phyloP scores from a whole-genome alignment of 257 asterid species.

The Rehmannia glutinosa region DNA sequence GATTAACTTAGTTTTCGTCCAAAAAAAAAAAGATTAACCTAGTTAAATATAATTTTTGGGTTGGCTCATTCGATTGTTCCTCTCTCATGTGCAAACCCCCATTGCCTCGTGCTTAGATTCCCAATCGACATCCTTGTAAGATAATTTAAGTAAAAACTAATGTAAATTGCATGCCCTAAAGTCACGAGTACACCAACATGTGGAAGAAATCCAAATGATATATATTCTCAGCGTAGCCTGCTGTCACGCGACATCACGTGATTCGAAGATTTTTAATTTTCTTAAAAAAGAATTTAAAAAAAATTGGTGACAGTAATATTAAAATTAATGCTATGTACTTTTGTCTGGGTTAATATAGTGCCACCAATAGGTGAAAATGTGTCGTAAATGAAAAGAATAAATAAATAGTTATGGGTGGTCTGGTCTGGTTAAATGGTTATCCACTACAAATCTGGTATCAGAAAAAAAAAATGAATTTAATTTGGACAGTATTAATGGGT shows the following conservation, averaged over 20 bases:
- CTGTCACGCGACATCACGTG: conserved; percentile 82
- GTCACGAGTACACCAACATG: conserved; percentile 49
- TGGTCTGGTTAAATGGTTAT: too few relatives aligned
- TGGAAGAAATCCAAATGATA: conserved; percentile 28
- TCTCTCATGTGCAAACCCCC: conserved; percentile 24
- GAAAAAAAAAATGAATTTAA: neutral
- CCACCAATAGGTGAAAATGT: conserved; percentile 16
- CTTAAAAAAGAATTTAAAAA: neutral
- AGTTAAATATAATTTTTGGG: neutral
- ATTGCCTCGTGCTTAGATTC: conserved; percentile 59
- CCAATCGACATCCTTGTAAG: conserved; percentile 40
- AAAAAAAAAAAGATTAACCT: too few relatives aligned
- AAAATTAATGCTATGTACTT: neutral
- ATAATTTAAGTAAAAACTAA: conserved; percentile 26
- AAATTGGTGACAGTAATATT: too few relatives aligned
- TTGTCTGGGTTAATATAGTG: neutral
- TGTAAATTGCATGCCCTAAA: conserved; percentile 24
- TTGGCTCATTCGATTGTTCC: neutral
- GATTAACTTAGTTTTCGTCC: too few relatives aligned
- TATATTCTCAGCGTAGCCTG: conserved; percentile 35
- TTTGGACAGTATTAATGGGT: neutral
- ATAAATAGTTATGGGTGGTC: neutral
- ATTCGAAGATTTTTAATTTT: conserved; percentile 18
- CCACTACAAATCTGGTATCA: conserved; percentile 6
- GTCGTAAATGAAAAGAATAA: neutral